These are phyloP conservation scores for Immersiporthe knoxdaviesiana DNA, from an alignment of 2,329 filamentous ascomycete species.

Conservation along the genomic window DNA sequence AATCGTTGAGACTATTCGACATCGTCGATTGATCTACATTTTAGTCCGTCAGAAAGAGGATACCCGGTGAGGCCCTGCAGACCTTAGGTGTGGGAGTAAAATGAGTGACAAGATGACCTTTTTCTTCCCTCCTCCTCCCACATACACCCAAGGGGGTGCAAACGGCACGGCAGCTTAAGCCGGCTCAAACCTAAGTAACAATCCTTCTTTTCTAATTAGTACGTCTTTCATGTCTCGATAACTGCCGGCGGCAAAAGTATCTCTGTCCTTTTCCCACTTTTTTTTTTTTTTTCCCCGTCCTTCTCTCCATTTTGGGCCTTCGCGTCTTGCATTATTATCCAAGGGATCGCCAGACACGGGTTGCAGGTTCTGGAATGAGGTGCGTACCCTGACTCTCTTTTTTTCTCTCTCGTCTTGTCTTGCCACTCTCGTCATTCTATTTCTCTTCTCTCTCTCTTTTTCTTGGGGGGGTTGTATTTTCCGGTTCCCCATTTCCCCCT, in stretches of 20 bases:
- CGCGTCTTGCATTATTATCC: neutral
- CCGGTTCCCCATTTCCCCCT: neutral
- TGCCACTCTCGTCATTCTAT: neutral
- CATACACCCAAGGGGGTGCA: neutral
- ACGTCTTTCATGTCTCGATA: neutral
- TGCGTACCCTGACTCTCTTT: slow-evolving; percentile 2
- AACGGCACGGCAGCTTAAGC: neutral
- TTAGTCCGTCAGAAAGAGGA: neutral
- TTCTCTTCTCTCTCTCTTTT: neutral
- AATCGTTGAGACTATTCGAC: neutral
- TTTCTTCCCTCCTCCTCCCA: neutral
- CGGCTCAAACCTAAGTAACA: neutral
- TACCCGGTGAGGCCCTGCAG: neutral
- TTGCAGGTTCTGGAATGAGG: neutral
- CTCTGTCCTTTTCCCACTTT: neutral
- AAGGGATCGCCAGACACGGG: neutral
- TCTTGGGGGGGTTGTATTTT: too few species aligned
- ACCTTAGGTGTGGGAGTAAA: neutral
- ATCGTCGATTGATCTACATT: neutral
- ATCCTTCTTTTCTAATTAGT: neutral
- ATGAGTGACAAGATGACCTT: neutral
- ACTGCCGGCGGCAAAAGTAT: neutral
- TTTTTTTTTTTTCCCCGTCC: neutral
- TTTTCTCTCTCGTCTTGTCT: neutral
- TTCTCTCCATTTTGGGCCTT: neutral